phyloP scores from a whole-genome alignment of 371 early-diverging fungal genomes.

The Chytridium lagenaria region DNA sequence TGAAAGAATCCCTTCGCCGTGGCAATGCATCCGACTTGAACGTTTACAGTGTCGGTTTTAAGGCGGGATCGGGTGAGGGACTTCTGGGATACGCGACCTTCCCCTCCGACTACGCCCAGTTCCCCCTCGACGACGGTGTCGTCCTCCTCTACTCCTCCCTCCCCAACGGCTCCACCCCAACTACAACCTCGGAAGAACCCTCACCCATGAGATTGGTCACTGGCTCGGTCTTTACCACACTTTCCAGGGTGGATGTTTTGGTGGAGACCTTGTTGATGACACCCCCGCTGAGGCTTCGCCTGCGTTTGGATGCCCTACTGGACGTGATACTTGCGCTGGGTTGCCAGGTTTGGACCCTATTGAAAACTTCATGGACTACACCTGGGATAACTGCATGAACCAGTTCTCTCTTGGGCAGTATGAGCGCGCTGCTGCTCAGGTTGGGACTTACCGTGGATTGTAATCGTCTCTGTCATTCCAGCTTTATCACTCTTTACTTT shows the following conservation, averaged over 20 bases:
- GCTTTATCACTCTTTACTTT: no score
- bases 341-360: constrained; percentile 21
- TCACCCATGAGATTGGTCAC: constrained; percentile 36
- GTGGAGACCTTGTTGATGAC: constrained; percentile 30
- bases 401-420: constrained; percentile 27
- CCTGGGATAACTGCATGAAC: constrained; percentile 28
- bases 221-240: constrained; percentile 38
- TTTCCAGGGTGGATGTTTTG: constrained; percentile 33
- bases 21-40: constrained; percentile 17
- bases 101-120: constrained; percentile 14
- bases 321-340: constrained; percentile 19
- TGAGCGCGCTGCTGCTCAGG: constrained; percentile 4
- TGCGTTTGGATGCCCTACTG: constrained; percentile 26
- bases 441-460: constrained; percentile 14
- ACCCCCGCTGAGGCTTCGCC: constrained; percentile 29
- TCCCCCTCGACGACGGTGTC: constrained; percentile 29
- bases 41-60: constrained; percentile 29
- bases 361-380: constrained; percentile 36
- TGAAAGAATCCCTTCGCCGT: constrained; percentile 18
- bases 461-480: no score
- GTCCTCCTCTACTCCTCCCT: constrained; percentile 26
- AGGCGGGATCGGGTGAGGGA: constrained; percentile 12
- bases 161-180: constrained; percentile 18
- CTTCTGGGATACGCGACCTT: constrained; percentile 29
- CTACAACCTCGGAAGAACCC: constrained; percentile 32